Conservation (phyloP, 768 basidiomycete species). For the Mycena indigotica region DNA sequence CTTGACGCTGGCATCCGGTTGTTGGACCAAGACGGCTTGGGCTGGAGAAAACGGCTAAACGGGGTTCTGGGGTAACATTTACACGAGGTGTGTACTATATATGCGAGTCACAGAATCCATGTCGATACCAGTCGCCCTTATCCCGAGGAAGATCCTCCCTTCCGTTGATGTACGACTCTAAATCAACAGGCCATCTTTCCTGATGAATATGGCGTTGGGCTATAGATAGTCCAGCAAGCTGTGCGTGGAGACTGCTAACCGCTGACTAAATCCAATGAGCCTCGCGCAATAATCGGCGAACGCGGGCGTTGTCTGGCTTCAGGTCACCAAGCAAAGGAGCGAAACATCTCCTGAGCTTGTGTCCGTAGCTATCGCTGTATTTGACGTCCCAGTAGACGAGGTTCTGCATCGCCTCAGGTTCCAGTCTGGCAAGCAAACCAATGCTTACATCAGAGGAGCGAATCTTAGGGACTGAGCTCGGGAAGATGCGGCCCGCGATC, state of each 20-base stretch:
- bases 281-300: constrained; percentile 48
- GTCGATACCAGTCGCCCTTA: too few species aligned
- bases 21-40: neutral
- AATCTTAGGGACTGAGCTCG: constrained; percentile 17
- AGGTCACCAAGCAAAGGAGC: constrained; percentile 68
- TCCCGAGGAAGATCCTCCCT: too few species aligned
- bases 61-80: neutral
- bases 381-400: constrained; percentile 43
- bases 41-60: neutral
- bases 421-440: neutral
- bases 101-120: too few species aligned
- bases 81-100: too few species aligned
- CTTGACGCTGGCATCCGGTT: neutral
- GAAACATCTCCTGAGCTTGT: constrained; percentile 58
- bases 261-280: constrained; percentile 52
- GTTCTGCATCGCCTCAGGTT: constrained; percentile 8
- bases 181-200: too few species aligned
- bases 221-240: too few species aligned
- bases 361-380: constrained; percentile 55
- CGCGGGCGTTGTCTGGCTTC: constrained; percentile 56
- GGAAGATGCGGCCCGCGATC: constrained; percentile 19
- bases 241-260: too few species aligned
- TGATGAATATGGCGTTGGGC: too few species aligned
- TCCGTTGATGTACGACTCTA: too few species aligned
- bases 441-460: constrained; percentile 13